Conservation (phyloP, 305 asterid species). For the Nicotiana rustica region DNA sequence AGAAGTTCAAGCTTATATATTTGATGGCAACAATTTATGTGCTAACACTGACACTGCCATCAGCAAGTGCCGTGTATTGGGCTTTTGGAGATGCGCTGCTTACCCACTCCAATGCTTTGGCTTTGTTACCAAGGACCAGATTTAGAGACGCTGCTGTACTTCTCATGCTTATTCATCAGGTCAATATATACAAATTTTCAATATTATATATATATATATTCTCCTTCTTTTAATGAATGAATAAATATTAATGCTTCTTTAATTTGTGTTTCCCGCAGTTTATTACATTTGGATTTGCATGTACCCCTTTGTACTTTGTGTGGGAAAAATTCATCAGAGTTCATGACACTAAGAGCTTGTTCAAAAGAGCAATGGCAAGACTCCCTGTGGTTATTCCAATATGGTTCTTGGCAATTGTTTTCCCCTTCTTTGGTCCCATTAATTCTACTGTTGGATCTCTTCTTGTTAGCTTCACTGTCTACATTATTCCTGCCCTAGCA, state of each 20-base stretch:
- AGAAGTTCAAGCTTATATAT: conserved; percentile 76
- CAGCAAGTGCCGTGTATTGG: conserved; percentile 92
- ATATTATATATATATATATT: too few relatives aligned
- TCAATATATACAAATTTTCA: background rate
- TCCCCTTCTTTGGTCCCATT: conserved; percentile 86
- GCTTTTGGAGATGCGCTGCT: conserved; percentile 79
- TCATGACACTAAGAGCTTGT: conserved; percentile 72
- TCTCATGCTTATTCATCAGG: conserved; percentile 94
- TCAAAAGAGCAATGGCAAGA: conserved; percentile 68
- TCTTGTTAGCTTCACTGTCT: conserved; percentile 85
- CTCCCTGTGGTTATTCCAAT: conserved; percentile 80
- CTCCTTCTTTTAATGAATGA: too few relatives aligned
- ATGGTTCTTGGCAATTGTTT: conserved; percentile 79
- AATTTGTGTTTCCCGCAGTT: conserved; percentile 50
- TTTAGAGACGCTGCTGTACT: conserved; percentile 79
- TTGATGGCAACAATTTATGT: conserved; percentile 81
- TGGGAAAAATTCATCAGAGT: conserved; percentile 81
- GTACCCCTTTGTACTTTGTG: conserved; percentile 78
- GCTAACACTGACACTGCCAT: conserved; percentile 77
- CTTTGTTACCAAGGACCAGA: conserved; percentile 77
- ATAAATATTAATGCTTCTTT: too few relatives aligned
- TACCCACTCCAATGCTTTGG: conserved; percentile 70
- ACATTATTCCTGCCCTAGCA: conserved; percentile 84
- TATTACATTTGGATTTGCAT: conserved; percentile 86
- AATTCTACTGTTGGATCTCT: conserved; percentile 85